A percentile compares a stretch with the other conserved stretches of the same genome.
phyloP scores from a whole-genome alignment of 2,329 filamentous ascomycete species.

The Plenodomus lindquistii region DNA sequence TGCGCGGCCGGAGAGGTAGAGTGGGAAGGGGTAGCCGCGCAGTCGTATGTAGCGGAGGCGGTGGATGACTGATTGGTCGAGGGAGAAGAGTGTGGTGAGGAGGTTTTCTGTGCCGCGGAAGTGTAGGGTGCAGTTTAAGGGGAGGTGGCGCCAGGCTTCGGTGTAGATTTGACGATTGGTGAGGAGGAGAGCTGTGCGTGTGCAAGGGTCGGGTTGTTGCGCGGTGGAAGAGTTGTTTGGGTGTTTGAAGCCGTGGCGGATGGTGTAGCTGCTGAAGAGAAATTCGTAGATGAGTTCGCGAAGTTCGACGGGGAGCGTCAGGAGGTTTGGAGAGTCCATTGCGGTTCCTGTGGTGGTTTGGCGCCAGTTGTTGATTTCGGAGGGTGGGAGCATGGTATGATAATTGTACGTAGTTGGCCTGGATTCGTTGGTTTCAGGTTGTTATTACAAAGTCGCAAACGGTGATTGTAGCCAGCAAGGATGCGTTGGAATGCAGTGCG shows the following conservation, averaged over 20 bases:
- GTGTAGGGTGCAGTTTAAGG: slow-evolving; percentile 34
- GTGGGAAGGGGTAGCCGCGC: slow-evolving; percentile 38
- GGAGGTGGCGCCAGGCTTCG: slow-evolving; percentile 41
- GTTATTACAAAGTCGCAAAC: background rate
- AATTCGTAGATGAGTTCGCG: slow-evolving; percentile 41
- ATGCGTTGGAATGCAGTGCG: background rate
- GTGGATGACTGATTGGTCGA: slow-evolving; percentile 35
- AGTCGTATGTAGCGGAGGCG: slow-evolving; percentile 38
- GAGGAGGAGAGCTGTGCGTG: slow-evolving; percentile 36
- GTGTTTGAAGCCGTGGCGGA: slow-evolving; percentile 33
- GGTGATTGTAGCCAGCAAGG: background rate
- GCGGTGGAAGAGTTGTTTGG: slow-evolving; percentile 3
- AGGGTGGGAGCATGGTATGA: slow-evolving; percentile 3
- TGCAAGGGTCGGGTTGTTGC: slow-evolving; percentile 8
- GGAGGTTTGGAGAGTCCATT: slow-evolving; percentile 26
- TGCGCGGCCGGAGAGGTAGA: slow-evolving; percentile 27
- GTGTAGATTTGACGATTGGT: slow-evolving; percentile 34
- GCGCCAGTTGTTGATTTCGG: slow-evolving; percentile 10
- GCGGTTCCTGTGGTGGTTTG: slow-evolving; percentile 4
- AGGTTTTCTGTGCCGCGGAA: slow-evolving; percentile 41
- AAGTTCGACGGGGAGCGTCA: slow-evolving; percentile 38
- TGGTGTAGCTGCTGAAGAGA: slow-evolving; percentile 35
- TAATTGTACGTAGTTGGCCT: background rate
- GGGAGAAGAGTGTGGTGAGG: slow-evolving; percentile 35
- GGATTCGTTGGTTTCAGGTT: background rate